phyloP scores from a whole-genome alignment of 1,284 basidiomycete species.

The Marasmius sp. region DNA sequence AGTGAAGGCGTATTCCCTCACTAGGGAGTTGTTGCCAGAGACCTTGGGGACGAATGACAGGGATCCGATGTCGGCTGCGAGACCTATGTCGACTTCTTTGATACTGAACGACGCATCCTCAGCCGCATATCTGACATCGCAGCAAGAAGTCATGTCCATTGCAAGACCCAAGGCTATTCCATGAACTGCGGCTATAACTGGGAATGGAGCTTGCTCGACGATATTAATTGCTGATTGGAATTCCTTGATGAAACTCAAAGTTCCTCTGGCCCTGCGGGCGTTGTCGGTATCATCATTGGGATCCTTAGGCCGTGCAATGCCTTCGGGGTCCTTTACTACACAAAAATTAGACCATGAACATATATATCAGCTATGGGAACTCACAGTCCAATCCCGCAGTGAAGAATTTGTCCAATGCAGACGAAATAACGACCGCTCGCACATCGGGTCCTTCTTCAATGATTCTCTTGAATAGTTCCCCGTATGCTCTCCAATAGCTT shows the following conservation, averaged over 20 bases:
- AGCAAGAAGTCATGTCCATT: constrained; percentile 75
- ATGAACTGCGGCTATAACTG: constrained; percentile 85
- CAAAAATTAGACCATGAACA: constrained; percentile 4
- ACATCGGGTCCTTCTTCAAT: constrained; percentile 53
- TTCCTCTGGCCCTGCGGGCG: constrained; percentile 52
- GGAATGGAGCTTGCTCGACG: constrained; percentile 74
- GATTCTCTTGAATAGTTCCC: constrained; percentile 59
- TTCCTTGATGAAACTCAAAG: constrained; percentile 52
- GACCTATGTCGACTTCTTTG: constrained; percentile 89
- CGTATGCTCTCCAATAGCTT: constrained; percentile 77
- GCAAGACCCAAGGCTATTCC: constrained; percentile 78
- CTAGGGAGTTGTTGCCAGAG: constrained; percentile 77
- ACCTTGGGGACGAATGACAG: constrained; percentile 85
- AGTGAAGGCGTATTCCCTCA: constrained; percentile 81
- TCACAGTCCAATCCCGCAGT: constrained; percentile 81
- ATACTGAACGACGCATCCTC: constrained; percentile 70
- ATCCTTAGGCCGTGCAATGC: constrained; percentile 30
- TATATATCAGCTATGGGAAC: constrained; percentile 24
- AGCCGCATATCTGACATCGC: constrained; percentile 81
- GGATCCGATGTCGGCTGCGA: constrained; percentile 90
- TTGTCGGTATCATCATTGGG: constrained; percentile 38
- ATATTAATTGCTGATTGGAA: constrained; percentile 77
- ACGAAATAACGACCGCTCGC: constrained; percentile 72
- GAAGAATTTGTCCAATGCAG: constrained; percentile 69
- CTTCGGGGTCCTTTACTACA: constrained; percentile 15